These are phyloP conservation scores for Plenodomus biglobosus DNA, from an alignment of 2,329 filamentous ascomycete genomes.

Conservation along the genomic window DNA sequence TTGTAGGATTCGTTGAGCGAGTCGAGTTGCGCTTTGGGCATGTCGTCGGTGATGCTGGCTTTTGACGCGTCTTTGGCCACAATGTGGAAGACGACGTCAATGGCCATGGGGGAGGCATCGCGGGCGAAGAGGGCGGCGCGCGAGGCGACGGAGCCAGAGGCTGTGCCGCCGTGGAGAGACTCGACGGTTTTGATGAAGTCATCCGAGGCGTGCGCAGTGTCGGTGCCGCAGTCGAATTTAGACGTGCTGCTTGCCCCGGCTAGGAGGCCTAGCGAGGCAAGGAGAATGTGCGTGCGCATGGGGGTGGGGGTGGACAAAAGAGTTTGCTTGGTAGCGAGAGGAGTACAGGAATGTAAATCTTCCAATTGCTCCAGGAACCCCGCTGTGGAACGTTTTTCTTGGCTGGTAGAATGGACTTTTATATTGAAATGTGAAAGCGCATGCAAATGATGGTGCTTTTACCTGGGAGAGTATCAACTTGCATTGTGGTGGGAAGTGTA, in stretches of 20 bases:
- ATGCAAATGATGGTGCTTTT: background rate
- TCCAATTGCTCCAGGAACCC: conserved; percentile 6
- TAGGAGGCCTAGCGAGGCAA: conserved; percentile 36
- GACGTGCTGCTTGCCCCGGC: conserved; percentile 18
- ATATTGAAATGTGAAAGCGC: conserved; percentile 7
- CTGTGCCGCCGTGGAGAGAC: conserved; percentile 35
- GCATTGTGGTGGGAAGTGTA: conserved; percentile 19
- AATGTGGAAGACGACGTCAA: conserved; percentile 52
- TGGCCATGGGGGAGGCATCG: conserved; percentile 35
- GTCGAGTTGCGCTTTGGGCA: conserved; percentile 44
- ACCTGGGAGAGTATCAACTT: conserved; percentile 16
- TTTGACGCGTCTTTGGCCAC: conserved; percentile 43
- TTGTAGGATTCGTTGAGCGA: conserved; percentile 50
- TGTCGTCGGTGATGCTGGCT: conserved; percentile 45
- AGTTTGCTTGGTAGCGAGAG: too few species aligned
- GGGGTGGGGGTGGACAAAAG: conserved; percentile 11
- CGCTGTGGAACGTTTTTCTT: conserved; percentile 12
- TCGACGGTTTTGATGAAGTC: conserved; percentile 46
- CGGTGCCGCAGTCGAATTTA: conserved; percentile 50
- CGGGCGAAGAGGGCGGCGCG: conserved; percentile 29
- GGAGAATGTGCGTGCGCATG: conserved; percentile 34
- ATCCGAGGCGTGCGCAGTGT: conserved; percentile 38
- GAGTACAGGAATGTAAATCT: conserved; percentile 21
- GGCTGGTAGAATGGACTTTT: conserved; percentile 10
- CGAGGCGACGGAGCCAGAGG: conserved; percentile 28